Evolutionary conservation across 306 rosid species (phyloP).

Genomic region (Pyrus communis): DNA sequence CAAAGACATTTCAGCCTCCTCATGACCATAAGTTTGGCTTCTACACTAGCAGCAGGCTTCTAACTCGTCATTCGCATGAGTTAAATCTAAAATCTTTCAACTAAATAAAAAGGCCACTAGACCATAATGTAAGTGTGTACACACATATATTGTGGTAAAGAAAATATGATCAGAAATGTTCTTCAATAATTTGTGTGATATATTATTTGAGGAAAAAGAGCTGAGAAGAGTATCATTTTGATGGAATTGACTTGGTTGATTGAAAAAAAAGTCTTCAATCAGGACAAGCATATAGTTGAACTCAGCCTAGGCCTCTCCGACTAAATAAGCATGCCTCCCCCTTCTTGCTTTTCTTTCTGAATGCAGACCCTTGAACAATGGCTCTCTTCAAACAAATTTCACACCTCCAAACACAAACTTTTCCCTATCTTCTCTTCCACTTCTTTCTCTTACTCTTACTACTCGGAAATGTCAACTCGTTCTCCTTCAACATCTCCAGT

Average conservation of each 20-base stretch:
- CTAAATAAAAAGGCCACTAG: too few relatives aligned
- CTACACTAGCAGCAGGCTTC: too few relatives aligned
- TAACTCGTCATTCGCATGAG: too few relatives aligned
- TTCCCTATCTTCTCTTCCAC: slow-evolving; percentile 1
- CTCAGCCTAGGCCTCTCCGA: slow-evolving; percentile 2
- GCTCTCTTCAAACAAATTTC: slow-evolving; percentile 18
- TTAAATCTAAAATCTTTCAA: too few relatives aligned
- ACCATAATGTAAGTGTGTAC: too few relatives aligned
- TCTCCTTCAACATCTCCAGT: slow-evolving; percentile 40
- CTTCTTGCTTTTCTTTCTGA: neutral
- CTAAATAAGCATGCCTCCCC: neutral
- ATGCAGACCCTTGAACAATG: slow-evolving; percentile 18
- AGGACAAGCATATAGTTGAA: slow-evolving; percentile 9
- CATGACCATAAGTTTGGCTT: too few relatives aligned
- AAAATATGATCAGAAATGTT: neutral
- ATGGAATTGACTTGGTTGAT: neutral
- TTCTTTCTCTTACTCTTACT: slow-evolving; percentile 15
- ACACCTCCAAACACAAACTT: neutral
- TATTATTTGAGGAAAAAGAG: neutral
- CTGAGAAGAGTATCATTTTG: neutral
- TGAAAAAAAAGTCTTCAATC: neutral
- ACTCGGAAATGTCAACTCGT: slow-evolving; percentile 16
- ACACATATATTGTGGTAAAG: neutral
- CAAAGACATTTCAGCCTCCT: too few relatives aligned
- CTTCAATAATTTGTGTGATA: neutral